Evolutionary conservation across 192 early-diverging fungal genomes (phyloP), one percentile per base, ranked within the genome.

Genomic region (Geranomyces variabilis): DNA sequence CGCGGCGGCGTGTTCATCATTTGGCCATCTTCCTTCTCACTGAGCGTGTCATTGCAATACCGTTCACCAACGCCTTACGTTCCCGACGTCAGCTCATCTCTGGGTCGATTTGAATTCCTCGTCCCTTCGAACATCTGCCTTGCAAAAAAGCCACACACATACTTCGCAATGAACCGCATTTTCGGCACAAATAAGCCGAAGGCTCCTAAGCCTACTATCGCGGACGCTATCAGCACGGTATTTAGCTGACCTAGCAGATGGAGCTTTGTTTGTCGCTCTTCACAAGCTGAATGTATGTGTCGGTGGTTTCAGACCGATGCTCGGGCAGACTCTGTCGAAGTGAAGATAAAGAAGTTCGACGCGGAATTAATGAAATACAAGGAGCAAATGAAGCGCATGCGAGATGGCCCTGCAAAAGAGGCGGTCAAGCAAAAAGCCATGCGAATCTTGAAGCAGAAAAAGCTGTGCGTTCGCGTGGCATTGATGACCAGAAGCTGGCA

Each of bases 301-400:
- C 10, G 36, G 36, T 56, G 26, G 21, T 41, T 43, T 28, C 65
- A 94, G 88, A 97, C 94, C 17, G 97, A 99, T 71, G 73, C 75
- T 24, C 87, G 97, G 56, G 90, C 89, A 19, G 91, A 92, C 71
- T 86, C 90, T 5, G 91, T 98, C 2, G 93, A 95, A 63, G 93
- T 93, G 70, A 97, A 97, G 78, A 95, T 99, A 64, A 90, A 88
- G 56, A 93, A 94, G 76, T 86, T 96, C 19, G 97, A 99, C 67
- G 94, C 91, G 36, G 94, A 98, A 76, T 84, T 99, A 41, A 83
- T 91, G 15, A 89, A 89, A 70, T 96, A 92, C 82, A 87, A 90
- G 70, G 95, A 98, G 53, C 95, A 97, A 74, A 93, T 99, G 93
- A 87, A 84, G 67, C 95, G 90, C 65, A 93, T 99, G 95, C 72